These are phyloP conservation scores for Haematococcus lacustris DNA, from an alignment of 139 green algal genomes.

Conservation along the genomic window DNA sequence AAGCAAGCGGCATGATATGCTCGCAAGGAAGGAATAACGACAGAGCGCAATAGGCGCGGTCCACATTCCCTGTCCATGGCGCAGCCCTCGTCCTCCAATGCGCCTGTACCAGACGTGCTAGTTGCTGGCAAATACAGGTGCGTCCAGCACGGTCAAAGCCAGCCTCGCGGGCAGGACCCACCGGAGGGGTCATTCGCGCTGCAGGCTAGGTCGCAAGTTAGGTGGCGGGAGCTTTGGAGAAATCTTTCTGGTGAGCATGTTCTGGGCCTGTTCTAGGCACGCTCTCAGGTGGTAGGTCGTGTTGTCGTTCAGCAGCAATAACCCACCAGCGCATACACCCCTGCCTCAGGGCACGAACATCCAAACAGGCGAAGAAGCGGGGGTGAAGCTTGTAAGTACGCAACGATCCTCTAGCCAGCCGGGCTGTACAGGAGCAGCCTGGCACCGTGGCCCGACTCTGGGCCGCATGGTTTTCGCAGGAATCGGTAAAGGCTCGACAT, in stretches of 20 bases:
- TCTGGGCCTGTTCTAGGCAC: too few relatives aligned
- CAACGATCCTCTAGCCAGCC: too few relatives aligned
- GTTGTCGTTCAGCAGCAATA: too few relatives aligned
- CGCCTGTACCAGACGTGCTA: background rate
- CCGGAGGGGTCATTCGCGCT: background rate
- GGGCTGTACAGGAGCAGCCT: too few relatives aligned
- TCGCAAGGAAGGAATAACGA: too few relatives aligned
- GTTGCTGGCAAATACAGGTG: slow-evolving; percentile 9
- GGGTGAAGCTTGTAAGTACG: slow-evolving; percentile 94
- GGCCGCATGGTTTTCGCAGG: slow-evolving; percentile 47
- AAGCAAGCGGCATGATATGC: too few relatives aligned
- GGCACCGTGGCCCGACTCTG: too few relatives aligned
- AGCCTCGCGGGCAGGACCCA: background rate
- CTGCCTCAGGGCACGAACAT: slow-evolving; percentile 40
- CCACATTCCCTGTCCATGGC: too few relatives aligned
- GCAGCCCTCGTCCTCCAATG: too few relatives aligned
- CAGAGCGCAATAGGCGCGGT: too few relatives aligned
- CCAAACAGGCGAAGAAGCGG: slow-evolving; percentile 95
- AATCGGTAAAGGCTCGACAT: slow-evolving; percentile 81
- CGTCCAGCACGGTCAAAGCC: background rate
- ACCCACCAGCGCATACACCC: background rate
- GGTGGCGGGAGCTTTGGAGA: slow-evolving; percentile 34
- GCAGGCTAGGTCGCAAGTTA: slow-evolving; percentile 38
- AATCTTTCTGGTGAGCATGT: slow-evolving; percentile 83
- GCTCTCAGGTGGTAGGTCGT: too few relatives aligned